phyloP scores from a whole-genome alignment of 202 grass and related monocot genomes.

The Zizania palustris region DNA sequence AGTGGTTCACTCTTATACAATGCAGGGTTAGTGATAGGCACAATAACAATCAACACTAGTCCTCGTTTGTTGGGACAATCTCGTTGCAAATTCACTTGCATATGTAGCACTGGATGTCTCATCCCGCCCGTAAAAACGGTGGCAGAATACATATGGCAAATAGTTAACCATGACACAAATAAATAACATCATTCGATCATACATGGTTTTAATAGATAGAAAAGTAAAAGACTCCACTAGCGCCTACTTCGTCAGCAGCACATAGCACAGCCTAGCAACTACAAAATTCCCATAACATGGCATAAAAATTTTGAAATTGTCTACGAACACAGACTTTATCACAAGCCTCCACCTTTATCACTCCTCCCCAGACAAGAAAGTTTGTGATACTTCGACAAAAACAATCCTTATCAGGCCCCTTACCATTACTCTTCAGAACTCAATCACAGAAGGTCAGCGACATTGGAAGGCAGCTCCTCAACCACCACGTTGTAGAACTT shows the following conservation, averaged over 20 bases:
- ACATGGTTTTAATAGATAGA: conserved; percentile 46
- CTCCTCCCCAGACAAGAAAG: conserved; percentile 34
- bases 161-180: conserved; percentile 56
- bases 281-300: conserved; percentile 74
- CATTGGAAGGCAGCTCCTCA: not conserved
- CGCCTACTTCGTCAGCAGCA: conserved; percentile 39
- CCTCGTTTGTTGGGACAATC: too few relatives aligned
- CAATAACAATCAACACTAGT: too few relatives aligned
- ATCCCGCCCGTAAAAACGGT: not conserved
- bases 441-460: conserved; percentile 45
- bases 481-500: not conserved
- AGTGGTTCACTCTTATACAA: too few relatives aligned
- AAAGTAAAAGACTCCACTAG: conserved; percentile 31
- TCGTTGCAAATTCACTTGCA: too few relatives aligned
- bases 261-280: conserved; percentile 65
- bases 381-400: conserved; percentile 46
- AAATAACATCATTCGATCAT: conserved; percentile 54
- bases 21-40: too few relatives aligned
- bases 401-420: conserved; percentile 47
- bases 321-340: conserved; percentile 38
- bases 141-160: conserved; percentile 27
- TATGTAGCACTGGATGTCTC: too few relatives aligned
- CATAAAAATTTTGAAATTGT: conserved; percentile 56
- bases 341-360: conserved; percentile 42
- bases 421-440: conserved; percentile 32